phyloP scores from a whole-genome alignment of 257 asterid genomes.

The Solanum chilense region DNA sequence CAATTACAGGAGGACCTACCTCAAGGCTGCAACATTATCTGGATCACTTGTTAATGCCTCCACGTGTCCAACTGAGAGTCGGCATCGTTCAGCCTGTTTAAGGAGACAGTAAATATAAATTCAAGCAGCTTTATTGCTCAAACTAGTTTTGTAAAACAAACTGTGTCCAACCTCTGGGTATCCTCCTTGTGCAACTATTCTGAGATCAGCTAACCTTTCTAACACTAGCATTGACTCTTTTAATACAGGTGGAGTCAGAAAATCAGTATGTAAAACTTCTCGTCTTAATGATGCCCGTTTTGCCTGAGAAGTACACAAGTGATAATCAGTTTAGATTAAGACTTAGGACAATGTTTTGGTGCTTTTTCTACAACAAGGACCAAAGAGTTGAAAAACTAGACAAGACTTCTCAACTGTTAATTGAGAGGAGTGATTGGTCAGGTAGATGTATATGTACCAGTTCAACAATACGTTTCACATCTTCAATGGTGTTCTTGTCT shows the following conservation, averaged over 20 bases:
- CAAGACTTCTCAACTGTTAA: neutral
- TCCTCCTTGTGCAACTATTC: slow-evolving; percentile 75
- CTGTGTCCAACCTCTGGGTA: slow-evolving; percentile 67
- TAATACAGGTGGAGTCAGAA: slow-evolving; percentile 76
- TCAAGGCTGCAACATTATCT: slow-evolving; percentile 71
- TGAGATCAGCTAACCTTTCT: slow-evolving; percentile 50
- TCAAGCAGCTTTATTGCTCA: neutral
- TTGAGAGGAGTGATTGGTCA: neutral
- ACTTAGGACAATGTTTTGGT: neutral
- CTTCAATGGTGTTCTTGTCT: slow-evolving; percentile 54
- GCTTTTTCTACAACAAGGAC: neutral
- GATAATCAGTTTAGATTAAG: neutral
- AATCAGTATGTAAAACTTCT: slow-evolving; percentile 73
- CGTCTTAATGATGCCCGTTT: slow-evolving; percentile 61
- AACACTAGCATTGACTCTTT: slow-evolving; percentile 55
- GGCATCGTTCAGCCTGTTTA: slow-evolving; percentile 83
- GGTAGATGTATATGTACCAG: slow-evolving; percentile 35
- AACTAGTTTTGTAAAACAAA: neutral
- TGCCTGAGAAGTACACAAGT: slow-evolving; percentile 33
- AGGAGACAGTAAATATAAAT: neutral
- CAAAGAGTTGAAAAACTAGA: neutral
- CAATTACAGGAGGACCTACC: slow-evolving; percentile 25
- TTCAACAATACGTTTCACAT: slow-evolving; percentile 63
- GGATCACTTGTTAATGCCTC: slow-evolving; percentile 62
- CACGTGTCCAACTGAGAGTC: slow-evolving; percentile 87